Base-by-base conservation (phyloP, 495 filamentous ascomycete species). In the Aspergillus avenaceus region DNA sequence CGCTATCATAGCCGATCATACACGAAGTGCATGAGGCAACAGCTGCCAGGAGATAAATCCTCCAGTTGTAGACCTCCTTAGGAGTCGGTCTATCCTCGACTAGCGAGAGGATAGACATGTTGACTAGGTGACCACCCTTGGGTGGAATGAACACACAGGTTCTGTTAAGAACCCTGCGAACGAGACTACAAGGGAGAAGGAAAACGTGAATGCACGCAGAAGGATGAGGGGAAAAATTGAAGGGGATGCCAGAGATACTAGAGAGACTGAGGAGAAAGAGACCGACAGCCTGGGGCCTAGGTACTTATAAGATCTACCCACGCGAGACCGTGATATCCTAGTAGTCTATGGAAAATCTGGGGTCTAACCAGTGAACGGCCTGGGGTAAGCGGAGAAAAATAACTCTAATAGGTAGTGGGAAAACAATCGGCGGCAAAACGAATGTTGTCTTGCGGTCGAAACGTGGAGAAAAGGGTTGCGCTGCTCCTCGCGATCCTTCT, bases 61-160 rank as follows among this genome's bases (percentile, higher is more conserved):
- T 70, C 85, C 85, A 90, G 74, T 90, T 90, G 78, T 90, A 90
- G 55, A 90, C 86, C 43, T 76, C 71, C 53, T 71, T 72, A 3
- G 84, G 84, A 59, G 84, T 85, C 11, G 84, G 83, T 61, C 82
- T 63, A 61, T 88, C 84, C 66, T 88, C 84, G 57, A 83, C 79
- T 50, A 86, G 66, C 22, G 73, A 68, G 40, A 87, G 74, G 60
- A 85, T 69, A 47, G 73, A 75, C 82, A 86, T 85, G 49, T 37
- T 76, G 52, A 38, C 16, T 19, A 18, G 31, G 16, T 34, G 16
- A 5, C n/a, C 25, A 42, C 48, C 40, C 38, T 26, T 21, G 21
- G 38, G 26, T 19, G 21, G 14, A 12, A 34, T 0, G 12, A 14
- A n/a, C n/a, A n/a, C 21, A 16, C 4, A 36, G 45, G 7, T 14